These are phyloP conservation scores for Fraxinus dipetala DNA, from an alignment of 305 asterid species.

Conservation along the genomic window DNA sequence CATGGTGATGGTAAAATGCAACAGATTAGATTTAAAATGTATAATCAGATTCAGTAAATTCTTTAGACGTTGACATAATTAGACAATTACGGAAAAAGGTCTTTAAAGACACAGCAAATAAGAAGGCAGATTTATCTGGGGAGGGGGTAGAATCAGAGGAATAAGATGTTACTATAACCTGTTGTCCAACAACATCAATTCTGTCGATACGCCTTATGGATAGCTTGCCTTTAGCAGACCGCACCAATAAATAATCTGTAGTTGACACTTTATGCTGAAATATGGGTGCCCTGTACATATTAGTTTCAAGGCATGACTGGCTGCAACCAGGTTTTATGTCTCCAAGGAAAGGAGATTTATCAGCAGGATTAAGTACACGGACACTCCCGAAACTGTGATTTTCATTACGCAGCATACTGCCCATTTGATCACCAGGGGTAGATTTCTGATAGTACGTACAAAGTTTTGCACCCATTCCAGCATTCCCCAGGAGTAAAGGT, in stretches of 20 bases:
- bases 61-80: constrained; percentile 1
- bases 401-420: constrained; percentile 65
- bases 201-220: constrained; percentile 98
- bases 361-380: constrained; percentile 83
- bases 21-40: not conserved
- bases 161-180: constrained; percentile 47
- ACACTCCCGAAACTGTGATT: constrained; percentile 82
- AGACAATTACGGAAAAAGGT: not conserved
- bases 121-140: not conserved
- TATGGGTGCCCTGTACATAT: constrained; percentile 95
- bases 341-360: constrained; percentile 98
- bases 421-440: constrained; percentile 68
- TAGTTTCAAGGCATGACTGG: constrained; percentile 94
- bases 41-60: constrained; percentile 18
- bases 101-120: constrained; percentile 15
- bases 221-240: constrained; percentile 97
- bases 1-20: not conserved
- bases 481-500: constrained; percentile 94
- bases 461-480: constrained; percentile 97
- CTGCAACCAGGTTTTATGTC: constrained; percentile 89
- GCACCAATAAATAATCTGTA: constrained; percentile 90
- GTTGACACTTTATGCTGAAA: constrained; percentile 86
- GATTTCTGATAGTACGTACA: constrained; percentile 94
- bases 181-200: constrained; percentile 97
- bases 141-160: not conserved